Percentiles rank a stretch among this genome's conserved stretches.
These are phyloP conservation scores for Hypholoma sublateritium DNA, from an alignment of 768 basidiomycete species.

Conservation along the genomic window DNA sequence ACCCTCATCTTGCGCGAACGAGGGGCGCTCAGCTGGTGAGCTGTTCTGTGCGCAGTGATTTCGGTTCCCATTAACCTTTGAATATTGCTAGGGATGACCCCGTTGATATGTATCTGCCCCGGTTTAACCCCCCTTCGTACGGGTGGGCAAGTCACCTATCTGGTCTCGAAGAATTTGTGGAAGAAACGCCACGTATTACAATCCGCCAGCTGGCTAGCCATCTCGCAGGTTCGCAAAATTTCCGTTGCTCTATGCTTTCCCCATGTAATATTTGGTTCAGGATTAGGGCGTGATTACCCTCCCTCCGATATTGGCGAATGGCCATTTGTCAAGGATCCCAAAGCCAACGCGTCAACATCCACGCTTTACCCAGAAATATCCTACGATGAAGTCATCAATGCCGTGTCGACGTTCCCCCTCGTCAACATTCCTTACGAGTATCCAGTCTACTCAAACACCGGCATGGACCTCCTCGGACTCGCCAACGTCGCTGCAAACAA, in stretches of 20 bases:
- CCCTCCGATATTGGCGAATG: constrained; percentile 33
- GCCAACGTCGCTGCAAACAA: constrained; percentile 56
- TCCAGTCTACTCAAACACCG: constrained; percentile 75
- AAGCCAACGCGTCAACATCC: neutral
- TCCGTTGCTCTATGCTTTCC: neutral
- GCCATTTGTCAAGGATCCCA: constrained; percentile 31
- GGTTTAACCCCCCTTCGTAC: constrained; percentile 33
- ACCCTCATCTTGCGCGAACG: constrained; percentile 47
- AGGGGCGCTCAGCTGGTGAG: constrained; percentile 39
- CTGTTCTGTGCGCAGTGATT: neutral
- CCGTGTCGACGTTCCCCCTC: constrained; percentile 37
- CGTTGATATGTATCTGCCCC: constrained; percentile 42
- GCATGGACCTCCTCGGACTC: constrained; percentile 74
- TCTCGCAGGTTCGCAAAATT: constrained; percentile 27
- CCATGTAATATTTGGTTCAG: constrained; percentile 14
- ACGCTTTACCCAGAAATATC: neutral
- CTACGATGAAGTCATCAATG: constrained; percentile 30
- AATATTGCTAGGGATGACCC: constrained; percentile 45
- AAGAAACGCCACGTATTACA: constrained; percentile 30
- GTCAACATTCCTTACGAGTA: constrained; percentile 42
- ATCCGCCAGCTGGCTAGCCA: constrained; percentile 43
- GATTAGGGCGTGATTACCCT: constrained; percentile 37
- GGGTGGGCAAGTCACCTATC: constrained; percentile 33
- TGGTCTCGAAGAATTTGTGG: constrained; percentile 6
- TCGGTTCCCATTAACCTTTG: neutral